Conservation (phyloP, 2,329 filamentous ascomycete species). For the Microdochium nivale region DNA sequence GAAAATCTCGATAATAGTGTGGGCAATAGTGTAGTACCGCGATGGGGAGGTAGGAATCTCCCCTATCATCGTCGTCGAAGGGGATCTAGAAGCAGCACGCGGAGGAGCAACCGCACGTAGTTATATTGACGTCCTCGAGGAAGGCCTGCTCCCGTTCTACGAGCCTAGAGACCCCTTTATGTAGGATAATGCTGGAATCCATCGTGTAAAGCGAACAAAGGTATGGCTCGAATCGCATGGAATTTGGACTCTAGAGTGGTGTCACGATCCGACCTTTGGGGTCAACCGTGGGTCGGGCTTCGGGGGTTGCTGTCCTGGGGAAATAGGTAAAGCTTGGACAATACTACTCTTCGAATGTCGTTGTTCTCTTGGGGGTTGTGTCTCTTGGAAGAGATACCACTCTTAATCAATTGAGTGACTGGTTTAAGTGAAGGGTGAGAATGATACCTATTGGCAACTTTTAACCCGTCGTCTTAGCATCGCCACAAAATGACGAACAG, state of each 20-base stretch:
- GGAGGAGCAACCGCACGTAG: not conserved
- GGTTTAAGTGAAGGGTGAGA: no score
- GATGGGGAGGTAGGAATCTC: not conserved
- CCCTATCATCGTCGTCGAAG: not conserved
- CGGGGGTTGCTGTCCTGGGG: no score
- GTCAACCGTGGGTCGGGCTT: no score
- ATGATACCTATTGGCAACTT: no score
- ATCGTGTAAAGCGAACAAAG: not conserved
- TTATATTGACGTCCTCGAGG: not conserved
- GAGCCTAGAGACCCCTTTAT: not conserved
- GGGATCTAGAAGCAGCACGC: not conserved
- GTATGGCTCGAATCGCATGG: not conserved
- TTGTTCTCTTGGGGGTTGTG: no score
- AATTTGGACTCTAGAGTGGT: constrained; percentile 1
- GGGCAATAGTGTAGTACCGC: not conserved
- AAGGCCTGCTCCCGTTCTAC: not conserved
- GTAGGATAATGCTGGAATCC: constrained; percentile 1
- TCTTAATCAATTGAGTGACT: no score
- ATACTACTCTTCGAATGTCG: no score
- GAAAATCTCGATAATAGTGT: not conserved
- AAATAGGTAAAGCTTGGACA: no score
- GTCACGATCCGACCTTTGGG: no score
- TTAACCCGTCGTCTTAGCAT: no score
- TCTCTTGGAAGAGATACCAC: no score
- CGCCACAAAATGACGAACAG: no score